Evolutionary conservation across 2,329 filamentous ascomycete genomes (phyloP).

Genomic region (Fusarium fracticaudum): DNA sequence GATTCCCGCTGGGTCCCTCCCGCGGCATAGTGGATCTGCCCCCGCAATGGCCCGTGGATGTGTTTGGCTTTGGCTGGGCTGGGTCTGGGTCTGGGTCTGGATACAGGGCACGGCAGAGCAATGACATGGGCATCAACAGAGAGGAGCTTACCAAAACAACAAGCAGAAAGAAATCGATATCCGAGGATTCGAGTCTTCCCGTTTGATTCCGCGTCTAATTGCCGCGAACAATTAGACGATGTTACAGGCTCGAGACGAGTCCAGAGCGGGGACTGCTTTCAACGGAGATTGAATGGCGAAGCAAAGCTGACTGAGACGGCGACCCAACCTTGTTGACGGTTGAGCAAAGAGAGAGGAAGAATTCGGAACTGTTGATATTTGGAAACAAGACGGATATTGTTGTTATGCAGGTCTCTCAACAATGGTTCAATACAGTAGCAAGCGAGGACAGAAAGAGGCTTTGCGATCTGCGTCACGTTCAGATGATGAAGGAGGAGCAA

Average conservation of each 20-base stretch:
- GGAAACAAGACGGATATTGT: conserved; percentile 13
- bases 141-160: conserved; percentile 33
- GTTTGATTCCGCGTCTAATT: conserved; percentile 22
- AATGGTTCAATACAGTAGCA: conserved; percentile 1
- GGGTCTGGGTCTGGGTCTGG: conserved; percentile 4
- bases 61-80: not conserved
- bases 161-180: conserved; percentile 28
- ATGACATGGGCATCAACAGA: conserved; percentile 15
- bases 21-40: conserved; percentile 32
- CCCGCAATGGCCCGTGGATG: conserved; percentile 2
- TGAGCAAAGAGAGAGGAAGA: conserved; percentile 17
- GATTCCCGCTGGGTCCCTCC: conserved; percentile 36
- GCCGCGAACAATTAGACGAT: conserved; percentile 14
- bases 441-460: conserved; percentile 11
- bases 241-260: conserved; percentile 1
- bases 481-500: conserved; percentile 13
- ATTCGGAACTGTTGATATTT: conserved; percentile 13
- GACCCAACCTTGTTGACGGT: conserved; percentile 24
- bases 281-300: conserved; percentile 30
- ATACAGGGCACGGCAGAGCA: conserved; percentile 14
- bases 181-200: conserved; percentile 9
- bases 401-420: conserved; percentile 13
- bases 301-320: conserved; percentile 11
- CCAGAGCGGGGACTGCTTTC: conserved; percentile 5
- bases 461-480: conserved; percentile 30